Conservation (phyloP, 2,329 filamentous ascomycete genomes). For the Beauveria sp. region DNA sequence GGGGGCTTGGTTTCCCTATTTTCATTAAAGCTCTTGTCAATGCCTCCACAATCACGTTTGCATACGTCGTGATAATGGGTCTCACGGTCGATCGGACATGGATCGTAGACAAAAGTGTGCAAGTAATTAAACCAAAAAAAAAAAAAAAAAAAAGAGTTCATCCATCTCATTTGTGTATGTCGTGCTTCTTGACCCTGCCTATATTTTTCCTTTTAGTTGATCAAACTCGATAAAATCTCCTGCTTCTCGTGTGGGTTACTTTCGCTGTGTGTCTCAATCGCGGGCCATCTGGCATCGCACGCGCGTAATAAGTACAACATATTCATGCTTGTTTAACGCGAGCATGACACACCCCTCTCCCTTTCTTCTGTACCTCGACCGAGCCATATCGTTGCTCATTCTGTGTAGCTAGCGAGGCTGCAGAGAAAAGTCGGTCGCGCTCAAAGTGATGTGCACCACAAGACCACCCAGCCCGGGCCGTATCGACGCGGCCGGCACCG, state of each 20-base stretch:
- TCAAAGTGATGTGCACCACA: neutral
- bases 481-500: neutral
- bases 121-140: neutral
- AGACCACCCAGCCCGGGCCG: neutral
- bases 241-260: neutral
- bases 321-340: neutral
- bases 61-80: neutral
- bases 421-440: neutral
- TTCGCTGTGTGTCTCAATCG: neutral
- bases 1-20: neutral
- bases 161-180: neutral
- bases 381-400: neutral
- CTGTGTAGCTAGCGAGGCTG: neutral
- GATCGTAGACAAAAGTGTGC: neutral
- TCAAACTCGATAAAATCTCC: neutral
- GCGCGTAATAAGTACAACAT: neutral
- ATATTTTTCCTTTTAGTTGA: neutral
- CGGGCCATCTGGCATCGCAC: neutral
- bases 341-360: neutral
- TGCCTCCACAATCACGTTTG: neutral
- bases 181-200: conserved; percentile 2
- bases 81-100: neutral
- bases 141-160: neutral
- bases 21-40: neutral
- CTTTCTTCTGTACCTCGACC: neutral